phyloP scores from a whole-genome alignment of 805 yeast genomes.

The Saccharomyces jurei region DNA sequence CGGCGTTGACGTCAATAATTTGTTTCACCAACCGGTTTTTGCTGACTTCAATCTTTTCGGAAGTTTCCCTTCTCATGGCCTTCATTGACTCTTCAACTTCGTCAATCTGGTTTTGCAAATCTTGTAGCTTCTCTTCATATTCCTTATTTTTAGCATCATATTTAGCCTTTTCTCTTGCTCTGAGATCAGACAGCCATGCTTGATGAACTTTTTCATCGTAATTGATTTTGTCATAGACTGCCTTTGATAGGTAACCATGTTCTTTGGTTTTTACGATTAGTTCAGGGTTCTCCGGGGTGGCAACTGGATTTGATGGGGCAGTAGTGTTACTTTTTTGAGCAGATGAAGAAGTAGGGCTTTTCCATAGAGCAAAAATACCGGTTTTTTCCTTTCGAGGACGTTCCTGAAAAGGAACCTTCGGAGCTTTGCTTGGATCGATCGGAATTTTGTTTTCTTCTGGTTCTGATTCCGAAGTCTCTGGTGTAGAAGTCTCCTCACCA shows the following conservation, averaged over 20 bases:
- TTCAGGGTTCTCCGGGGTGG: slow-evolving; percentile 28
- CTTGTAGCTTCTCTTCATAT: slow-evolving; percentile 15
- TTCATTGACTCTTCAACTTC: slow-evolving; percentile 16
- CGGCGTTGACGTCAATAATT: slow-evolving; percentile 17
- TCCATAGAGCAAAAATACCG: background rate
- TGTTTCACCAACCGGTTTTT: slow-evolving; percentile 17
- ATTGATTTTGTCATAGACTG: slow-evolving; percentile 22
- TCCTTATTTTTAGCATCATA: slow-evolving; percentile 15
- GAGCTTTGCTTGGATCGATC: slow-evolving; percentile 9
- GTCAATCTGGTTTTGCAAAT: slow-evolving; percentile 17
- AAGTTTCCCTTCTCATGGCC: slow-evolving; percentile 15
- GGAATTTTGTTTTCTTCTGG: slow-evolving; percentile 3
- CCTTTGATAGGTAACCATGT: slow-evolving; percentile 23
- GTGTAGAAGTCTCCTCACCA: background rate
- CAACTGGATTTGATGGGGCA: slow-evolving; percentile 13
- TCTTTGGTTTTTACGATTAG: slow-evolving; percentile 19
- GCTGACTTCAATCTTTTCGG: slow-evolving; percentile 20
- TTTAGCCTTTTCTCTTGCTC: slow-evolving; percentile 9
- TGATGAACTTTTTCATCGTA: slow-evolving; percentile 18
- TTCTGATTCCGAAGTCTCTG: background rate
- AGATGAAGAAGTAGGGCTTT: background rate
- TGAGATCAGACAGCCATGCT: slow-evolving; percentile 13
- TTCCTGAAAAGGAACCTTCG: slow-evolving; percentile 8
- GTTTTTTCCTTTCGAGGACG: background rate
- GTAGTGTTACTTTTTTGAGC: background rate